Percentiles rank a stretch among this genome's conserved stretches.
Evolutionary conservation across 2,329 filamentous ascomycete genomes (phyloP).

Genomic region (Aspergillus tamarii): DNA sequence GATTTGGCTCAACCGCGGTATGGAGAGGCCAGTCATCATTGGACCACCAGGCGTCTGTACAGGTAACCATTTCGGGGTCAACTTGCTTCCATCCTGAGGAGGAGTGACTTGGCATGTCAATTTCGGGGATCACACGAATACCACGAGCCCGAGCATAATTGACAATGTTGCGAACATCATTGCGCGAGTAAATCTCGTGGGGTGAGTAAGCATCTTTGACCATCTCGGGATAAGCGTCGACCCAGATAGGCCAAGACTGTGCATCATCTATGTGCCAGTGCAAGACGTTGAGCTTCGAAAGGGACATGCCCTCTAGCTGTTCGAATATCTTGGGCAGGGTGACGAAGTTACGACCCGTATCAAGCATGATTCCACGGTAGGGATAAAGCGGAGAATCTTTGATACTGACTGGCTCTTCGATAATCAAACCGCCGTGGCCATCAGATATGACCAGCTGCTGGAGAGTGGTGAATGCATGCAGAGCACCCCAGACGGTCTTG

Average conservation of each 20-base stretch:
- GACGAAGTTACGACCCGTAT: constrained; percentile 59
- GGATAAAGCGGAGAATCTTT: constrained; percentile 56
- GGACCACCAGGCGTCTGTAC: constrained; percentile 62
- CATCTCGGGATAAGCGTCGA: constrained; percentile 56
- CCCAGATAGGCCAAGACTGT: constrained; percentile 59
- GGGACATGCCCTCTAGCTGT: constrained; percentile 58
- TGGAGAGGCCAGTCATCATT: constrained; percentile 60
- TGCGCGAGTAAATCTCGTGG: constrained; percentile 51
- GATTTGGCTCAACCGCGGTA: constrained; percentile 60
- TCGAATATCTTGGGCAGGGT: constrained; percentile 55
- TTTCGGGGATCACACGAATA: constrained; percentile 63
- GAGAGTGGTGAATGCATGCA: constrained; percentile 61
- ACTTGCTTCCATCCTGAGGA: constrained; percentile 60
- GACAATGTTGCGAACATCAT: constrained; percentile 50
- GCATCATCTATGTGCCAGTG: constrained; percentile 62
- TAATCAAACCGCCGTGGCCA: constrained; percentile 47
- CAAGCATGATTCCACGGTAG: constrained; percentile 60
- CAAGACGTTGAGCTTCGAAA: constrained; percentile 61
- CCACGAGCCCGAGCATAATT: constrained; percentile 57
- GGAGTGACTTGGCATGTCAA: constrained; percentile 65
- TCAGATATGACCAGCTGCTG: constrained; percentile 59
- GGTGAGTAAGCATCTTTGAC: constrained; percentile 58
- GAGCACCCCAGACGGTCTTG: constrained; percentile 57
- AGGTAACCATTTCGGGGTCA: constrained; percentile 60
- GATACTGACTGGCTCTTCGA: constrained; percentile 59